Evolutionary conservation across 371 early-diverging fungal genomes (phyloP), one percentile per base, ranked within the genome.

Genomic region (Actinomortierella wolfii): DNA sequence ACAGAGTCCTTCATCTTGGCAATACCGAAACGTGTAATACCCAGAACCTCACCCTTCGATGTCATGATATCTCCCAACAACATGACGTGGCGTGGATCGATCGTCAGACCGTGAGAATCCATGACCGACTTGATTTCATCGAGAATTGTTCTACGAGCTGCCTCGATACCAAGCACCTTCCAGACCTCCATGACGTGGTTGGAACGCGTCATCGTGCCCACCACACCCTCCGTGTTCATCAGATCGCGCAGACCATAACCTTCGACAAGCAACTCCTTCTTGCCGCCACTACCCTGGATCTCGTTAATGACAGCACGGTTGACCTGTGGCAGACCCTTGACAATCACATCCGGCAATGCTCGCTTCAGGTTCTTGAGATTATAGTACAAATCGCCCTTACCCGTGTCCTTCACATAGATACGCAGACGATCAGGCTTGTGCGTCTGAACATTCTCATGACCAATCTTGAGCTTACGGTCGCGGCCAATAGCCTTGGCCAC

Each of bases 1-100:
- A 99, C 99, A 69, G 94, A 92, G 76, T 96, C 96, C 76, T 95
- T 96, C 98, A 99, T 98, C 86, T 97, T 98, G 58, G 96, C 92
- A 57, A 99, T 95, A 79, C 99, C 99, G 81, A 96, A 97, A 39
- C 99, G 94, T 23, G 99, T 99, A 60, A 99, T 98, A 66, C 99
- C 99, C 24, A 98, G 80, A 3, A 99, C 91, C 79, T 99, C 98
- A 44, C 99, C 99, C 90, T 86, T 64, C 17, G 87, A 96, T 2
- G 97, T 93, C 99, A 99, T 99, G 54, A 99, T 90, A 80, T 99
- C 99, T 56, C 96, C 98, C 41, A 99, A 79, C 60, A 99, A 83
- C 92, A 95, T 96, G 49, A 99, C 90, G 79, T 99, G 99, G 23
- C 99, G 93, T 50, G 86, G 88, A 83, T 99, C 98, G 55, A 99